These are phyloP conservation scores for Blastomyces parvus DNA, from an alignment of 2,329 filamentous ascomycete species.

Conservation along the genomic window DNA sequence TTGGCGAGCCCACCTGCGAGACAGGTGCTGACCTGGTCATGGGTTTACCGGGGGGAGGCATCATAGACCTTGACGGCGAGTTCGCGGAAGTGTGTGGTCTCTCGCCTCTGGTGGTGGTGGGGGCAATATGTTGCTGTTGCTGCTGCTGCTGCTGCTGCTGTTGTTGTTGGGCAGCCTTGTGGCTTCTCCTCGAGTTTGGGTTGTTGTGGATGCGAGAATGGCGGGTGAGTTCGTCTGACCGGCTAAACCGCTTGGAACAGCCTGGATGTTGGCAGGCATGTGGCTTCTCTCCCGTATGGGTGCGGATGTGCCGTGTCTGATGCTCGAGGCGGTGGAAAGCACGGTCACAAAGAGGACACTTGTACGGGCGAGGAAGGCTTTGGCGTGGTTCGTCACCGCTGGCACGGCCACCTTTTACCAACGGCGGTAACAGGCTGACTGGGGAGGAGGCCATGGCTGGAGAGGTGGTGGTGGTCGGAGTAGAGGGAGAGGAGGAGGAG, in stretches of 20 bases:
- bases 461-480: conserved; percentile 23
- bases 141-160: conserved; percentile 44
- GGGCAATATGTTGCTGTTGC: conserved; percentile 32
- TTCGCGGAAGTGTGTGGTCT: conserved; percentile 28
- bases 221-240: conserved; percentile 90
- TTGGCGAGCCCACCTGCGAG: conserved; percentile 82
- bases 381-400: conserved; percentile 52
- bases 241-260: conserved; percentile 94
- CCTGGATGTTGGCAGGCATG: conserved; percentile 92
- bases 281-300: conserved; percentile 96
- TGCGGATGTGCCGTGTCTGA: conserved; percentile 84
- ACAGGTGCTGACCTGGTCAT: conserved; percentile 81
- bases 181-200: conserved; percentile 86
- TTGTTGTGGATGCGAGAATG: conserved; percentile 99
- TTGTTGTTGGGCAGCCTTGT: conserved; percentile 52
- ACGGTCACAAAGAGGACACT: conserved; percentile 96
- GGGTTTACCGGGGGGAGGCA: conserved; percentile 67
- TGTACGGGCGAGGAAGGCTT: conserved; percentile 93
- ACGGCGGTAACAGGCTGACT: conserved; percentile 37
- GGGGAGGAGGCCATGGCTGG: conserved; percentile 32
- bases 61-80: conserved; percentile 53
- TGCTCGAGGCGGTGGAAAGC: conserved; percentile 97
- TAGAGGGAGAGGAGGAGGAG: conserved; percentile 21
- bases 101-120: conserved; percentile 23
- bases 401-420: conserved; percentile 42